A percentile compares a stretch with the other conserved stretches of the same genome.
Evolutionary conservation across 371 early-diverging fungal genomes (phyloP).

Genomic region (Basidiobolus meristosporus): DNA sequence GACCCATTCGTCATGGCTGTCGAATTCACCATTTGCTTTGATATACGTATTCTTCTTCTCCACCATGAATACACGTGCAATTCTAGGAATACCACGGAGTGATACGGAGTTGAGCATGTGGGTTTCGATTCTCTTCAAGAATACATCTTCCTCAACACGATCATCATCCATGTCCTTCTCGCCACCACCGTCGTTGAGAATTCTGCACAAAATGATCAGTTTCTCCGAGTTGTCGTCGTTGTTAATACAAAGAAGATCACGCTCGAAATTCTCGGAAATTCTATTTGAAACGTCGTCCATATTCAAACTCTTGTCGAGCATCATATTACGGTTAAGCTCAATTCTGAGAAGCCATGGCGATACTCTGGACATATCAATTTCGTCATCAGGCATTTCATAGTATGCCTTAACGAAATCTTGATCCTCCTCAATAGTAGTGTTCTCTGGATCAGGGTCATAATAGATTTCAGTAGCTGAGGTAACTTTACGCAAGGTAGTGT

Average conservation of each 20-base stretch:
- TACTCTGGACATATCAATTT: conserved; percentile 20
- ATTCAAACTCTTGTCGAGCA: conserved; percentile 82
- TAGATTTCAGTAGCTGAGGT: conserved; percentile 80
- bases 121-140: conserved; percentile 67
- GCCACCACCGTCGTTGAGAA: conserved; percentile 28
- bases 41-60: conserved; percentile 39
- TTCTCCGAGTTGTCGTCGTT: conserved; percentile 82
- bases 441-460: conserved; percentile 90
- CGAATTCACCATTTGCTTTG: conserved; percentile 41
- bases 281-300: conserved; percentile 52
- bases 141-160: conserved; percentile 60
- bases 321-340: conserved; percentile 67
- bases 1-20: conserved; percentile 53
- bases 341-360: conserved; percentile 96
- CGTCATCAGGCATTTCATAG: conserved; percentile 42
- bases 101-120: conserved; percentile 73
- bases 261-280: conserved; percentile 56
- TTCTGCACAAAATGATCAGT: conserved; percentile 81
- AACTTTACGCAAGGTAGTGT: conserved; percentile 76
- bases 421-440: conserved; percentile 83
- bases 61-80: conserved; percentile 83
- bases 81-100: conserved; percentile 80
- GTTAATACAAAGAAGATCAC: conserved; percentile 25
- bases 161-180: conserved; percentile 20
- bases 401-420: conserved; percentile 82